phyloP scores from a whole-genome alignment of 768 basidiomycete genomes.

The Phaffia tasmanica region DNA sequence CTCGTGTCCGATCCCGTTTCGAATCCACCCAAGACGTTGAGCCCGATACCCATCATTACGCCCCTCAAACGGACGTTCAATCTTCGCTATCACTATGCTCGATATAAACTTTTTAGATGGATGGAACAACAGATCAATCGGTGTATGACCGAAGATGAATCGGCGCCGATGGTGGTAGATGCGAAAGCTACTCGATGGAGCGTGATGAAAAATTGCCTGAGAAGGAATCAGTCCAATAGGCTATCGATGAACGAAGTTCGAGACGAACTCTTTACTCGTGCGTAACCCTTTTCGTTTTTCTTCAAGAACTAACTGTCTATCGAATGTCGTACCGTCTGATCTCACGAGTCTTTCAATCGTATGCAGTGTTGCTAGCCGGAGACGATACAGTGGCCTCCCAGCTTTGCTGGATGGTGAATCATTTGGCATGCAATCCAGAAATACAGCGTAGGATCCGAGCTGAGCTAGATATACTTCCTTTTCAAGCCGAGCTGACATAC shows the following conservation, averaged over 20 bases:
- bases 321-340: background rate
- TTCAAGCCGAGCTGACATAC: background rate
- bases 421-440: background rate
- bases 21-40: background rate
- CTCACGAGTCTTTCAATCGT: background rate
- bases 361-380: conserved; percentile 3
- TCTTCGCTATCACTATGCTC: conserved; percentile 1
- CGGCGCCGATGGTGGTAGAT: background rate
- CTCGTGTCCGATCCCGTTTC: background rate
- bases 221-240: background rate
- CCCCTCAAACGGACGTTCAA: background rate
- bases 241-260: background rate
- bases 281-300: background rate
- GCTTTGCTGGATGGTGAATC: conserved; percentile 6
- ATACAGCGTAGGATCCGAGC: background rate
- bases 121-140: conserved; percentile 1
- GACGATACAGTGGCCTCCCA: conserved; percentile 7
- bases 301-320: background rate
- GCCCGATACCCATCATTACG: background rate
- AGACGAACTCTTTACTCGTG: conserved; percentile 6
- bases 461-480: background rate
- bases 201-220: background rate
- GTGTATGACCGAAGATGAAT: background rate
- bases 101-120: conserved; percentile 8
- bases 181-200: background rate